Evolutionary conservation across 345 rosid genomes (phyloP), one percentile per base, ranked within the genome.

Genomic region (Boechera stricta): DNA sequence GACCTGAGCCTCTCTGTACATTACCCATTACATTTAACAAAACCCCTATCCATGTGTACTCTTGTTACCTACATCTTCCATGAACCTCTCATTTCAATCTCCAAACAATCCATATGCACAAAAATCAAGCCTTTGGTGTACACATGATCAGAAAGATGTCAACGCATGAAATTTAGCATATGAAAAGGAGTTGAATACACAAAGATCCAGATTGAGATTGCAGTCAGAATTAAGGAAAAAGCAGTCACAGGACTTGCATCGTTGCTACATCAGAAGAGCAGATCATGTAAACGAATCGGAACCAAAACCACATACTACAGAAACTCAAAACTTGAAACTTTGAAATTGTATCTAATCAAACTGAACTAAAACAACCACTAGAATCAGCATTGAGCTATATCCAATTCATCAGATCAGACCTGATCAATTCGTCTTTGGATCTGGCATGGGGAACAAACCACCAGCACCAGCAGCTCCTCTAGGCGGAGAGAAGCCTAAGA

Each of bases 371-470:
- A n/a, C 51, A 47, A 47, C 21, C 51, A 47, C 51, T 47, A 47
- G 3, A 47, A n/a, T 3, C 57, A 10, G 10, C 31, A 65, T 1
- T 6, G 56, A 65, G 56, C 6, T 35, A 59, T 4, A 59, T 16
- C 13, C 12, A 32, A 57, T 7, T 29, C 18, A 63, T 65, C n/a
- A 31, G 39, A 29, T 64, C 55, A 31, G 41, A 66, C 44, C 58
- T 44, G 60, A 64, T 89, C 80, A 90, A 73, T 77, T 88, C 29
- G 90, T 90, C 85, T 92, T 92, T 10, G 91, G 93, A 78, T 92
- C 97, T 2, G 97, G 93, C 90, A 92, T 87, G 0, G 95, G 97
- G 84, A 92, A 92, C 83, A 88, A 82, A 2, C 96, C 90, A 69
- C 54, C 63, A 38, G 82, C 82, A 52, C 82, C 80, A 70, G 83